Evolutionary conservation across 164 flowering plant species (phyloP).

Genomic region (Piper longum): DNA sequence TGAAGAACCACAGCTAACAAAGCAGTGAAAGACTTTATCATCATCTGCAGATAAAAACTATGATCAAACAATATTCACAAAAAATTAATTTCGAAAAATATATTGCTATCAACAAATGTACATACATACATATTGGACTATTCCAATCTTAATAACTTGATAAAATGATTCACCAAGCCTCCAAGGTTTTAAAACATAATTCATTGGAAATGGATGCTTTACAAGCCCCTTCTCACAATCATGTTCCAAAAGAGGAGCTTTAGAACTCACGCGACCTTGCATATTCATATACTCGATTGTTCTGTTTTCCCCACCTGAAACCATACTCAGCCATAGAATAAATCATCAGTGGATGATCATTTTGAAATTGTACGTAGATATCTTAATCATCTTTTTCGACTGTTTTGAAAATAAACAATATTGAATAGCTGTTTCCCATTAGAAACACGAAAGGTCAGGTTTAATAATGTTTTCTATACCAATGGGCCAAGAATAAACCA

Average conservation of each 20-base stretch:
- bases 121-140: constrained; percentile 90
- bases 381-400: no score
- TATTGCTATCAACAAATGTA: neutral
- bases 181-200: constrained; percentile 77
- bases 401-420: no score
- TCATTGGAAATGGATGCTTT: constrained; percentile 88
- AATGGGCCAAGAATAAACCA: neutral
- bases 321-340: neutral
- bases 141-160: constrained; percentile 81
- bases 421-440: no score
- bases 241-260: constrained; percentile 55
- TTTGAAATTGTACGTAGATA: neutral
- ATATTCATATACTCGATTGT: constrained; percentile 76
- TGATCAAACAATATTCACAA: neutral
- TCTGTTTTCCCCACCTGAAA: constrained; percentile 82
- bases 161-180: constrained; percentile 80
- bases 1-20: constrained; percentile 75
- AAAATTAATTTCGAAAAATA: neutral
- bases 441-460: neutral
- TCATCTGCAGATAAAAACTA: constrained; percentile 44
- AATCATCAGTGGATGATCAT: neutral
- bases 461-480: neutral
- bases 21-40: constrained; percentile 65
- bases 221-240: constrained; percentile 49
- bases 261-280: constrained; percentile 49